phyloP scores from a whole-genome alignment of 2,329 filamentous ascomycete species.

The Colletotrichum cereale region DNA sequence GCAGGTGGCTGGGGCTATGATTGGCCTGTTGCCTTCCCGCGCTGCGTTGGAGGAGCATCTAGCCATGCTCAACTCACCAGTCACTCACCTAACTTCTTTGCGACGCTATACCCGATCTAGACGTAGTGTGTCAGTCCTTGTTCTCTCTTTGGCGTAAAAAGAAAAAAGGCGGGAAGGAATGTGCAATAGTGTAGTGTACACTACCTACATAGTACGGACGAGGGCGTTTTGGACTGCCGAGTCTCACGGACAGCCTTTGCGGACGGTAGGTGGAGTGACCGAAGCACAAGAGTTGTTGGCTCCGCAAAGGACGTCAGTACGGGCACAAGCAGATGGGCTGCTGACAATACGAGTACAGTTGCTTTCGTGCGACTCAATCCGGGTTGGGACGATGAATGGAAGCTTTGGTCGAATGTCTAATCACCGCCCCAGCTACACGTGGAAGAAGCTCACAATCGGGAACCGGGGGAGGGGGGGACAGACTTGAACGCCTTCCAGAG shows the following conservation, averaged over 20 bases:
- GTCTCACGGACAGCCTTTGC: background rate
- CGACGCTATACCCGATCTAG: conserved; percentile 17
- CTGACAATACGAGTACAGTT: background rate
- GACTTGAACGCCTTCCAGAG: conserved; percentile 1
- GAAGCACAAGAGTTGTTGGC: background rate
- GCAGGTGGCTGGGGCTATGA: conserved; percentile 23
- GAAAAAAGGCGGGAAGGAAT: conserved; percentile 33
- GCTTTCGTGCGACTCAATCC: background rate
- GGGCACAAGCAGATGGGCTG: background rate
- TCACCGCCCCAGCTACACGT: conserved; percentile 7
- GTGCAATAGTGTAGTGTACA: background rate
- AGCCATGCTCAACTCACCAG: conserved; percentile 19
- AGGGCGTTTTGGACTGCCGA: conserved; percentile 11
- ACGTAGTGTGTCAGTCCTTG: conserved; percentile 7
- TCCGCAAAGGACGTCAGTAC: background rate
- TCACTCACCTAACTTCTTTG: conserved; percentile 5
- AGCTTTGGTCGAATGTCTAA: conserved; percentile 29
- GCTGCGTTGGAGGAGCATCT: conserved; percentile 16
- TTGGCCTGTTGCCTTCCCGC: conserved; percentile 3
- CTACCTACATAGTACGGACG: background rate
- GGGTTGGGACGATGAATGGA: conserved; percentile 8
- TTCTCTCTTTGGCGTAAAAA: conserved; percentile 29
- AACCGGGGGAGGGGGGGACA: background rate
- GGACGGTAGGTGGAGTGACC: background rate
- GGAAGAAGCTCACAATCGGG: background rate